Evolutionary conservation across 2,329 filamentous ascomycete species (phyloP).

Genomic region (Cryphonectria carpinicola): DNA sequence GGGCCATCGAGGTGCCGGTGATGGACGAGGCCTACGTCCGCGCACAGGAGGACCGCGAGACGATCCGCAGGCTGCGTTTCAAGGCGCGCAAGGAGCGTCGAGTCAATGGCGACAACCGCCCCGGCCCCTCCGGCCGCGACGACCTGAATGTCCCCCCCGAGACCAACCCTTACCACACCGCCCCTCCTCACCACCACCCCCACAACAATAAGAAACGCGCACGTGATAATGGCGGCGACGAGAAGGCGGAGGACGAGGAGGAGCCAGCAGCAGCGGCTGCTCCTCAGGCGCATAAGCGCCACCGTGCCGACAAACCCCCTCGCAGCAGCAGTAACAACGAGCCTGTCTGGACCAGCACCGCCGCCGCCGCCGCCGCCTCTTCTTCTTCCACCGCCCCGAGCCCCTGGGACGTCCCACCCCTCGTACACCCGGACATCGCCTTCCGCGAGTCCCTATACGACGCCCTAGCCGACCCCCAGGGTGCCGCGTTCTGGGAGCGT

Average conservation of each 20-base stretch:
- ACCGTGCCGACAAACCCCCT: neutral
- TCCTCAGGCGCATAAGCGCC: neutral
- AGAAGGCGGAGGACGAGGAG: neutral
- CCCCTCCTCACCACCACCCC: neutral
- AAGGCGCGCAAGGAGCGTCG: conserved; percentile 1
- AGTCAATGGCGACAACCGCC: too few species aligned
- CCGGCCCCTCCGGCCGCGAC: neutral
- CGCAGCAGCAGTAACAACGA: neutral
- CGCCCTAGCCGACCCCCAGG: conserved; percentile 95
- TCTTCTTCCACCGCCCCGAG: conserved; percentile 35
- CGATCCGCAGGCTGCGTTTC: conserved; percentile 16
- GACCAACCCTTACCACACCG: neutral
- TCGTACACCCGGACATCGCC: conserved; percentile 66
- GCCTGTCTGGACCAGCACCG: neutral
- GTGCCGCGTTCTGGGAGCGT: conserved; percentile 90
- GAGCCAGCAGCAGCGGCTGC: neutral
- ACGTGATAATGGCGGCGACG: neutral
- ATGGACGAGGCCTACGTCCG: conserved; percentile 11
- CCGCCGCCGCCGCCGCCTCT: neutral
- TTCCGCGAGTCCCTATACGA: conserved; percentile 96
- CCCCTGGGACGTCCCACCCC: neutral
- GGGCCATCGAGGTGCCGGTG: neutral
- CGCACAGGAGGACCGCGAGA: conserved; percentile 21
- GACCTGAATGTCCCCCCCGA: neutral
- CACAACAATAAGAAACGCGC: neutral